Evolutionary conservation across 2,329 filamentous ascomycete species (phyloP).

Genomic region (Cercospora sojina): DNA sequence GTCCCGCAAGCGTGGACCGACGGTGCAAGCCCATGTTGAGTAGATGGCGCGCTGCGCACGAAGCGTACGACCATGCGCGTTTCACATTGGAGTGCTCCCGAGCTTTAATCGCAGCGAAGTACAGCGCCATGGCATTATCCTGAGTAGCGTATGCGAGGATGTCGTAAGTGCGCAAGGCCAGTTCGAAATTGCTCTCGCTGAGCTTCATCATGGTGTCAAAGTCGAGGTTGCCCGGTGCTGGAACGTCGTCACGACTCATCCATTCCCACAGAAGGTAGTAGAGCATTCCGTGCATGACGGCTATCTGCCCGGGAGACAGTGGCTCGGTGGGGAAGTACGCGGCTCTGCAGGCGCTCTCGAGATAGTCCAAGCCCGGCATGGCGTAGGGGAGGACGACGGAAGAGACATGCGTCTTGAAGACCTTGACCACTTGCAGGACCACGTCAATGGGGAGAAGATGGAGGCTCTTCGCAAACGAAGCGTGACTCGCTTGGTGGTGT

Average conservation of each 20-base stretch:
- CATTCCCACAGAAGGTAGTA: conserved; percentile 15
- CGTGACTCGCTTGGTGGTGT: background rate
- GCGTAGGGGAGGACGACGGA: conserved; percentile 10
- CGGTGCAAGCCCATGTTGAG: conserved; percentile 16
- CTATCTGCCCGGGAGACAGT: conserved; percentile 12
- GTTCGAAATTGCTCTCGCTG: conserved; percentile 16
- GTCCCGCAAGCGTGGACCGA: background rate
- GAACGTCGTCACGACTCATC: conserved; percentile 4
- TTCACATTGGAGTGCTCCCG: conserved; percentile 15
- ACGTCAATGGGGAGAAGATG: conserved; percentile 14
- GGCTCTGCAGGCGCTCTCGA: conserved; percentile 12
- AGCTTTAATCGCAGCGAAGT: conserved; percentile 9
- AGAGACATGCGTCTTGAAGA: conserved; percentile 13
- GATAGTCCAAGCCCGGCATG: conserved; percentile 6
- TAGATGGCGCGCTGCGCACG: conserved; percentile 13
- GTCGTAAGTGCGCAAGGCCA: conserved; percentile 13
- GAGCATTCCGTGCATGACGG: conserved; percentile 17
- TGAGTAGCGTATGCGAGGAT: conserved; percentile 13
- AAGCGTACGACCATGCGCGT: conserved; percentile 10
- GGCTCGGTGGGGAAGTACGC: conserved; percentile 19
- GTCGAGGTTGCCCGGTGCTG: conserved; percentile 6
- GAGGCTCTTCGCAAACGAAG: background rate
- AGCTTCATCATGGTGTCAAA: background rate
- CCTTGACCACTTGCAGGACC: conserved; percentile 12
- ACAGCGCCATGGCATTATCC: conserved; percentile 15